Evolutionary conservation across 768 basidiomycete species (phyloP).

Genomic region (Leccinum subtestaceum): DNA sequence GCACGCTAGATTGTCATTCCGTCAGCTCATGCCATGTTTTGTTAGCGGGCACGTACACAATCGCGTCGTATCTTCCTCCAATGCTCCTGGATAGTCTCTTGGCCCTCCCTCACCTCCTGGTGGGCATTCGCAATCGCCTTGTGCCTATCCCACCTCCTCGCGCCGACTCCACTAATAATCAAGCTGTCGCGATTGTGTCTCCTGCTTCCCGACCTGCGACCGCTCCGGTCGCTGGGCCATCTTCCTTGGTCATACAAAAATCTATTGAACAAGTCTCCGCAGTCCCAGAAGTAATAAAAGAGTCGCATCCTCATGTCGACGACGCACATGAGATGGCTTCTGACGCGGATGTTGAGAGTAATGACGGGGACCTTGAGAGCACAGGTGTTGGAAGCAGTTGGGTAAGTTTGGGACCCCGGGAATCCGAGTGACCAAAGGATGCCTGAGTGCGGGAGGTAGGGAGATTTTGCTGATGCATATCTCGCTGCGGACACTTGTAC

Average conservation of each 20-base stretch:
- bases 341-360: constrained; percentile 70
- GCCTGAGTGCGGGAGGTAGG: not conserved
- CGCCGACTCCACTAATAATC: constrained; percentile 33
- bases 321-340: constrained; percentile 47
- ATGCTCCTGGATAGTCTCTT: constrained; percentile 62
- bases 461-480: not conserved
- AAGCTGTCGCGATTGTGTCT: constrained; percentile 17
- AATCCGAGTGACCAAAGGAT: constrained; percentile 15
- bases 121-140: constrained; percentile 60
- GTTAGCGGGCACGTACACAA: constrained; percentile 65
- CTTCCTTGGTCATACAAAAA: constrained; percentile 2
- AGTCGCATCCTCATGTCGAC: constrained; percentile 10
- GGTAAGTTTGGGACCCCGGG: constrained; percentile 52
- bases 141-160: constrained; percentile 46
- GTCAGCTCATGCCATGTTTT: constrained; percentile 11
- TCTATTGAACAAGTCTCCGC: constrained; percentile 9
- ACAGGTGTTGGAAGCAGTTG: constrained; percentile 61
- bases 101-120: constrained; percentile 62
- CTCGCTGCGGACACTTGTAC: not conserved
- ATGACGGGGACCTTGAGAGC: constrained; percentile 48
- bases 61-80: constrained; percentile 69
- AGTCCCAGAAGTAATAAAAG: constrained; percentile 6
- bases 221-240: constrained; percentile 2
- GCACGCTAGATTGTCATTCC: not conserved
- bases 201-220: constrained; percentile 14